Conservation (phyloP, 306 rosid species). For the Vicia villosa region DNA sequence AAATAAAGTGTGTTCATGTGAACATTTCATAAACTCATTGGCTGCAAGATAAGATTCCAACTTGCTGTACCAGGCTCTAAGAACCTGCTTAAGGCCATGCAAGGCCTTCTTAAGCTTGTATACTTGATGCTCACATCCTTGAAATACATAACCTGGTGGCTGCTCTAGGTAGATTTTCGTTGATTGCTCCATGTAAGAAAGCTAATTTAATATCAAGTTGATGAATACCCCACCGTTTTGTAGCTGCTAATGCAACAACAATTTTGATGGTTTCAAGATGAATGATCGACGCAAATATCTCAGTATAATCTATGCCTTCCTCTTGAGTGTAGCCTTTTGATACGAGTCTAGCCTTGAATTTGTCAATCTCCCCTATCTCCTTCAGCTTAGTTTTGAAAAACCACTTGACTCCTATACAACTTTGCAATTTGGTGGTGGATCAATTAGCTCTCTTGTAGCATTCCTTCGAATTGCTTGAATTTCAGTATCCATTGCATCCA, state of each 20-base stretch:
- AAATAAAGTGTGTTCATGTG: neutral
- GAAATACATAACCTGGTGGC: neutral
- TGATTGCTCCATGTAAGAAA: neutral
- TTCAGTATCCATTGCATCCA: neutral
- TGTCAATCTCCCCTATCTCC: no score
- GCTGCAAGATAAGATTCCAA: no score
- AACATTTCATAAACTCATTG: no score
- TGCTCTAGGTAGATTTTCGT: neutral
- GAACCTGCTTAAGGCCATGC: neutral
- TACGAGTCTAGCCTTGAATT: no score
- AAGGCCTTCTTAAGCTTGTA: neutral
- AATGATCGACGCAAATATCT: neutral
- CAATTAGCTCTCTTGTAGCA: no score
- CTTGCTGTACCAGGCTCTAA: neutral
- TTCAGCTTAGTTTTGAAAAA: no score
- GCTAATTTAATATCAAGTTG: neutral
- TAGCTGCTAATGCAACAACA: neutral
- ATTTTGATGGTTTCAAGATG: neutral
- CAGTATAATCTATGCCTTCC: no score
- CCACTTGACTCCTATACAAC: no score
- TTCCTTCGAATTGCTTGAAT: no score
- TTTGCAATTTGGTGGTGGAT: no score
- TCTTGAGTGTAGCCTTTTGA: no score
- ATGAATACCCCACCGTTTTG: neutral
- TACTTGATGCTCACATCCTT: neutral